Evolutionary conservation across 352 stramenopile genomes (phyloP), one percentile per base, ranked within the genome.

Genomic region (Phytophthora idaei): DNA sequence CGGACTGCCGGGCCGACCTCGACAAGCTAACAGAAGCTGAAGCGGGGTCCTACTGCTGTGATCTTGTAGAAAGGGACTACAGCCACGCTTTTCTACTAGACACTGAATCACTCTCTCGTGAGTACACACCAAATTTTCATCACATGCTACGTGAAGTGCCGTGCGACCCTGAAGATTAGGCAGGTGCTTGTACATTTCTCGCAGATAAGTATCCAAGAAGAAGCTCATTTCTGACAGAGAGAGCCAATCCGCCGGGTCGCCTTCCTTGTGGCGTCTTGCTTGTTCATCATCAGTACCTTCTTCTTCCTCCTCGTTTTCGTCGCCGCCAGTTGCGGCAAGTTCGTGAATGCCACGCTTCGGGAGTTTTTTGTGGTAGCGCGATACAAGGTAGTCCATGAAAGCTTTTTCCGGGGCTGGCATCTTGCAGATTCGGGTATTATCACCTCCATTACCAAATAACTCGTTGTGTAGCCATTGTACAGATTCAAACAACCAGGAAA

Each of bases 111-210:
- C 65, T 1, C 83, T 64, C 64, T 94, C 85, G 39, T 94, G 85
- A 3, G 81, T 94, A 41, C 86, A 94, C 60, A 92, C 84, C 37
- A 94, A 66, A 62, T 92, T 94, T 57, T 91, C 82, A n/a, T 94
- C 82, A 42, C 86, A 92, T 4, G 86, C 82, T 2, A 94, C 64
- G 61, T 94, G 86, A 5, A 94, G 64, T 14, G 86, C 73, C 3
- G 82, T 90, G 3, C 74, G 73, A 14, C 86, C 86, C 27, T 92
- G 83, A 5, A 81, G 75, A 65, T 92, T 94, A 5, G 62, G 44
- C 29, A 84, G 51, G 52, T 92, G 79, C 45, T 87, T 86, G 69
- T 85, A 94, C 54, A 71, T 81, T 47, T 88, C 71, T 7, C 82
- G 76, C 27, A 94, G 59, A 48, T 74, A 87, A 2, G 69, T 76